A percentile compares a stretch with the other conserved stretches of the same genome.
Evolutionary conservation across 208 protist species (phyloP).

Genomic region (Trypanosomatidae sp.): DNA sequence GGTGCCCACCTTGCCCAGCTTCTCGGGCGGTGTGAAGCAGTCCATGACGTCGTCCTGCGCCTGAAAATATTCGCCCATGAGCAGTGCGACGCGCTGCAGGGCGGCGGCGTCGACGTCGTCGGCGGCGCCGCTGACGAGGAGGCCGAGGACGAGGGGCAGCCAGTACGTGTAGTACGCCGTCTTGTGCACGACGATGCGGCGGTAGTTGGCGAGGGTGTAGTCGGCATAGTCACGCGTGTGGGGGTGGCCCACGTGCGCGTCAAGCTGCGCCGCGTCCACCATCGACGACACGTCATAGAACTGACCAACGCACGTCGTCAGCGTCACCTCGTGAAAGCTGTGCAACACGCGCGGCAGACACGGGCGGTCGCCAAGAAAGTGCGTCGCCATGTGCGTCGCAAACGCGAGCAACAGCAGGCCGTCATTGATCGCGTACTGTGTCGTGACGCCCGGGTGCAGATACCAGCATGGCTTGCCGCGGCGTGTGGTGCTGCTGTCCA

Average conservation of each 20-base stretch:
- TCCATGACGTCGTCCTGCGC: constrained; percentile 98
- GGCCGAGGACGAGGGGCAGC: constrained; percentile 90
- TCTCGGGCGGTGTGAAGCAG: constrained; percentile 91
- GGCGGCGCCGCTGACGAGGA: constrained; percentile 73
- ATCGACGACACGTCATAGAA: constrained; percentile 91
- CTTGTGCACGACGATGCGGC: constrained; percentile 94
- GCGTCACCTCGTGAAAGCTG: constrained; percentile 86
- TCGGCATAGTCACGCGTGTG: constrained; percentile 72
- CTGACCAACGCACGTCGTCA: constrained; percentile 94
- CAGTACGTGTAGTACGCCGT: constrained; percentile 97
- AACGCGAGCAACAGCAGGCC: constrained; percentile 89
- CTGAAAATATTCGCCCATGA: constrained; percentile 97
- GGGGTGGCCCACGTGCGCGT: constrained; percentile 43
- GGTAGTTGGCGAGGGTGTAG: constrained; percentile 83
- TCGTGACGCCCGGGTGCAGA: constrained; percentile 73
- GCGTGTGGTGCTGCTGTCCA: constrained; percentile 92
- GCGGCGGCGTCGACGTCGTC: constrained; percentile 35
- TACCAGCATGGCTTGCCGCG: constrained; percentile 95
- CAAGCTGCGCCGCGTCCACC: constrained; percentile 83
- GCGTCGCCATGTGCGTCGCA: constrained; percentile 86
- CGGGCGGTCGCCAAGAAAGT: constrained; percentile 79
- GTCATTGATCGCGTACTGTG: constrained; percentile 94
- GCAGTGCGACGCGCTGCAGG: constrained; percentile 74
- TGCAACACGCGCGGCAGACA: constrained; percentile 86
- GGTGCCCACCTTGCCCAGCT: constrained; percentile 95